Base-by-base conservation (phyloP, 208 protist genomes). In the Crithidia fasciculata region DNA sequence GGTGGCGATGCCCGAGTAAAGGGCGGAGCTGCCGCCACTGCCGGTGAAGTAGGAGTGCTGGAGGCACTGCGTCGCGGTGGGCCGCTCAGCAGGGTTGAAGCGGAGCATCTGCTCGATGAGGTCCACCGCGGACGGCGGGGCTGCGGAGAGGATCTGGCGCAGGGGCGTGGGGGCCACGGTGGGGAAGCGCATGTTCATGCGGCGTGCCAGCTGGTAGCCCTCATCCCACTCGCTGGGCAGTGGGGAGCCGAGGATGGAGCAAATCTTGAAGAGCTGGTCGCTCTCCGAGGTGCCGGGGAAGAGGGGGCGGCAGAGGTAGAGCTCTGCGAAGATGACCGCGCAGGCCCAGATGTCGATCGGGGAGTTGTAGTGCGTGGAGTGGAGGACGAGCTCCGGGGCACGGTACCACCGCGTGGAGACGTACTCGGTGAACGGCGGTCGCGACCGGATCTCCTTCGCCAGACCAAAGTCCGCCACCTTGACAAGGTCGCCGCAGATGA, bases 331-430 rank as follows among this genome's bases (percentile, higher is more conserved):
- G 50, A 99, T 97, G 58, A 97, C 97, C 12, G 96, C 98, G 61
- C 96, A 93, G 16, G 95, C 95, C 98, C 98, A 99, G 54, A 99
- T 94, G 76, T 99, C 98, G 79, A 99, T 98, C 44, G 98, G 97
- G 52, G 95, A 97, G 64, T 94, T 95, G 83, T 99, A 99, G 76
- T 98, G 96, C 8, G 97, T 98, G 45, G 98, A 98, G 58, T 98
- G 98, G 8, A 99, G 86, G 41, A 99, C 88, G 69, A 98, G 97
- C 83, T 99, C 98, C 4, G 98, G 98, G 5, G 98, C 93, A 36
- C 98, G 91, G 78, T 99, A 98, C 97, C 98, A 99, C 12, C 98
- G 92, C 4, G 98, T 99, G 28, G 96, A 98, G 54, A 99, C 99
- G 84, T 99, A 99, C 74, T 99, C 98, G 0, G 98, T 99, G 83